Conservation (phyloP, 331 rosid species). For the Saraca asoca region DNA sequence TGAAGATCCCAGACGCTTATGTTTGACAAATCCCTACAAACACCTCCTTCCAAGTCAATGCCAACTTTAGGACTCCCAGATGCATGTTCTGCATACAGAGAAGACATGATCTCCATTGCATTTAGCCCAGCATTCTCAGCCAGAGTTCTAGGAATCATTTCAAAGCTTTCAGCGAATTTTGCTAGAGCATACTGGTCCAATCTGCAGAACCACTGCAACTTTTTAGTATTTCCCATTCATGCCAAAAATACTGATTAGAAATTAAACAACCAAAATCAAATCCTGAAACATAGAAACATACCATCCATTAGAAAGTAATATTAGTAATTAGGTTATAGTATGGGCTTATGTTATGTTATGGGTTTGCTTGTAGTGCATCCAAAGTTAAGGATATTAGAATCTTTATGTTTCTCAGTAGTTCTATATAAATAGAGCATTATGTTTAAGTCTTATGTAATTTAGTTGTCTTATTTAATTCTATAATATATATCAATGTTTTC, state of each 20-base stretch:
- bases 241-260: conserved; percentile 18
- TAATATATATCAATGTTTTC: too few relatives aligned
- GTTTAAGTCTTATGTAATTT: too few relatives aligned
- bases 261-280: conserved; percentile 28
- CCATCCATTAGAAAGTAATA: too few relatives aligned
- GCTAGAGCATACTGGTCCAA: conserved; percentile 97
- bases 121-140: conserved; percentile 96
- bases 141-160: conserved; percentile 86
- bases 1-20: conserved; percentile 79
- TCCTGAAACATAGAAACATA: too few relatives aligned
- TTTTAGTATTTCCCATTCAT: conserved; percentile 29
- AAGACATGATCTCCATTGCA: conserved; percentile 94
- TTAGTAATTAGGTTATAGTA: too few relatives aligned
- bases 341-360: too few relatives aligned
- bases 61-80: conserved; percentile 85
- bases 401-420: too few relatives aligned
- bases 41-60: conserved; percentile 78
- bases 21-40: conserved; percentile 73
- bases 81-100: conserved; percentile 89
- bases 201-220: conserved; percentile 52
- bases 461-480: too few relatives aligned
- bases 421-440: too few relatives aligned
- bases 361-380: too few relatives aligned
- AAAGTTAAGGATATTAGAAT: too few relatives aligned
- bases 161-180: conserved; percentile 93